phyloP scores from a whole-genome alignment of 768 basidiomycete genomes.

The Russula foetens region DNA sequence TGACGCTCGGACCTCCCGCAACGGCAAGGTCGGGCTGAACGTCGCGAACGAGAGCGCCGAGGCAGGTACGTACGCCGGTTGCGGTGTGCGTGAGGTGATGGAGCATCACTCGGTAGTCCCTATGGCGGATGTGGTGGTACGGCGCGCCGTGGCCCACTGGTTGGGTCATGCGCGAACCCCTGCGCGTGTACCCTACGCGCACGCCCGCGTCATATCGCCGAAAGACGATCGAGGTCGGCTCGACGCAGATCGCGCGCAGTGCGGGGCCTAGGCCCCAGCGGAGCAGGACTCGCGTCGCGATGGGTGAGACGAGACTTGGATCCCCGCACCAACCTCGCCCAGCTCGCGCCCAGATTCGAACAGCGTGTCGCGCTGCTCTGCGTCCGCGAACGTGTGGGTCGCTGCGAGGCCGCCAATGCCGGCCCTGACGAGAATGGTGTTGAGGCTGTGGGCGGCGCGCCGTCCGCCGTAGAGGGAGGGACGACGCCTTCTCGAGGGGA shows the following conservation, averaged over 20 bases:
- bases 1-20: conserved; percentile 25
- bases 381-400: conserved; percentile 31
- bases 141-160: conserved; percentile 33
- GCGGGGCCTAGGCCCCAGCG: conserved; percentile 33
- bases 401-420: conserved; percentile 37
- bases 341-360: conserved; percentile 32
- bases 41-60: no score
- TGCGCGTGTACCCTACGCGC: conserved; percentile 32
- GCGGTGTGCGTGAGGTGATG: conserved; percentile 28
- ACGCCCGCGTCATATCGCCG: conserved; percentile 31
- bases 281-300: conserved; percentile 30
- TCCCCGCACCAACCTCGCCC: conserved; percentile 37
- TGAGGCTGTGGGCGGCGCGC: no score
- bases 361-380: conserved; percentile 33
- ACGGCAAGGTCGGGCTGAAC: conserved; percentile 26
- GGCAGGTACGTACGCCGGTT: conserved; percentile 26
- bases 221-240: conserved; percentile 33
- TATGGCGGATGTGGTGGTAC: conserved; percentile 37
- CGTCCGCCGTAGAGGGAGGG: no score
- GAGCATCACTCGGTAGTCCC: conserved; percentile 35
- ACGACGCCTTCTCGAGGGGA: conserved; percentile 13
- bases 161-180: conserved; percentile 26
- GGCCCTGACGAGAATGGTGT: conserved; percentile 35
- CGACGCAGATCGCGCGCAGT: conserved; percentile 28
- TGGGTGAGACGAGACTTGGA: conserved; percentile 37